These are phyloP conservation scores for Saccharomyces jurei DNA, from an alignment of 805 yeast species.

Conservation along the genomic window DNA sequence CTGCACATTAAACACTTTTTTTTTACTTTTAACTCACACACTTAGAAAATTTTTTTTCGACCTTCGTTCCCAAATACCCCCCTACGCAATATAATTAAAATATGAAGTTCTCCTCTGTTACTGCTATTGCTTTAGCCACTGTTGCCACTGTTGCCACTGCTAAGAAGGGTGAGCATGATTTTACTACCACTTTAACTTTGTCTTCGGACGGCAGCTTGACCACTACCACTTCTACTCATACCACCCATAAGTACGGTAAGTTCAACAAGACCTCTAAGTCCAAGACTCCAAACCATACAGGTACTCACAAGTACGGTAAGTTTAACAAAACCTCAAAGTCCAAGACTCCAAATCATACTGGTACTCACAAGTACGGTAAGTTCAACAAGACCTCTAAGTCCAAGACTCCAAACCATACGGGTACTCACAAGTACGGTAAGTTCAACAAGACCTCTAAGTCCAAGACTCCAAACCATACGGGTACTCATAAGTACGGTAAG, in stretches of 20 bases:
- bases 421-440: constrained; percentile 52
- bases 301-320: constrained; percentile 47
- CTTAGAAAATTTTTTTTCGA: background rate
- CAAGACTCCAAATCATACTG: constrained; percentile 28
- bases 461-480: constrained; percentile 31
- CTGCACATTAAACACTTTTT: background rate
- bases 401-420: constrained; percentile 31
- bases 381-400: constrained; percentile 35
- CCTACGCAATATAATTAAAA: background rate
- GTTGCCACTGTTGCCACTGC: constrained; percentile 28
- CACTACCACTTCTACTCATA: constrained; percentile 26
- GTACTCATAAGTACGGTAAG: constrained; percentile 51
- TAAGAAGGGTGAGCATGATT: constrained; percentile 9
- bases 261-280: constrained; percentile 41
- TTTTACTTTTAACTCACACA: background rate
- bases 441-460: constrained; percentile 37
- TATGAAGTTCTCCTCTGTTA: constrained; percentile 40
- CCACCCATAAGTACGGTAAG: constrained; percentile 40
- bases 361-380: constrained; percentile 49
- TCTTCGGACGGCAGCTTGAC: constrained; percentile 22
- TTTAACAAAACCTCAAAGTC: constrained; percentile 39
- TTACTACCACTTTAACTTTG: constrained; percentile 12
- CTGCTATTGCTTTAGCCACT: constrained; percentile 36
- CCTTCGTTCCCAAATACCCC: background rate
- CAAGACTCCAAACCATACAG: constrained; percentile 31